phyloP scores from a whole-genome alignment of 148 eudicot genomes.

The Nepenthes gracilis region DNA sequence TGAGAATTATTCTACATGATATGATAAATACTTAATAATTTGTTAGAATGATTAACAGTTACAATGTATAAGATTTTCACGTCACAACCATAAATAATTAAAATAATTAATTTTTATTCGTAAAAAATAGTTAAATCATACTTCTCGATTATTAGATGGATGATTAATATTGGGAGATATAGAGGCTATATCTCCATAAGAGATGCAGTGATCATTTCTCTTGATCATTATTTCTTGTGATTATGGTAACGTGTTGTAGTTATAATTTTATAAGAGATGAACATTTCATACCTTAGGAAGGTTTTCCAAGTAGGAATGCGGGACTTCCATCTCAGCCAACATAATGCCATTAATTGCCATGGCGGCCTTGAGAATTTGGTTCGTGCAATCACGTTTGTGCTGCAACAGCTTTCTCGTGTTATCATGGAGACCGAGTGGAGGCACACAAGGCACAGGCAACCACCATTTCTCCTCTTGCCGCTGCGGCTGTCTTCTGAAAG shows the following conservation, averaged over 20 bases:
- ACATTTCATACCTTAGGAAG: constrained; percentile 47
- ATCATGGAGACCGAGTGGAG: constrained; percentile 48
- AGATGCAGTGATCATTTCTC: background rate
- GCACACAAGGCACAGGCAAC: constrained; percentile 64
- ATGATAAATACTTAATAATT: no score
- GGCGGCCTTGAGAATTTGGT: constrained; percentile 62
- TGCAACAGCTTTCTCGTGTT: constrained; percentile 39
- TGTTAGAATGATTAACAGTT: no score
- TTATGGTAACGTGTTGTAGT: background rate
- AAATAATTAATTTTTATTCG: no score
- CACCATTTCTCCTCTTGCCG: constrained; percentile 69
- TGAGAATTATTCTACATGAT: background rate
- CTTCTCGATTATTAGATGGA: no score
- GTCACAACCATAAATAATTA: no score
- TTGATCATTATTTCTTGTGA: background rate
- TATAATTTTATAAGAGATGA: background rate
- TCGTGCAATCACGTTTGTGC: constrained; percentile 44
- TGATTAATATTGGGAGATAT: no score
- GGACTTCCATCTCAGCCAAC: constrained; percentile 53
- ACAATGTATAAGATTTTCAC: no score
- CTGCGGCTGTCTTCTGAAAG: constrained; percentile 34
- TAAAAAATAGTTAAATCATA: no score
- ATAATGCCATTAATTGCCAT: constrained; percentile 48
- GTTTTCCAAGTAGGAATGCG: constrained; percentile 36
- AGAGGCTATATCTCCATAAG: no score